Base-by-base conservation (phyloP, 2,329 filamentous ascomycete species). In the Cercospora sojina region DNA sequence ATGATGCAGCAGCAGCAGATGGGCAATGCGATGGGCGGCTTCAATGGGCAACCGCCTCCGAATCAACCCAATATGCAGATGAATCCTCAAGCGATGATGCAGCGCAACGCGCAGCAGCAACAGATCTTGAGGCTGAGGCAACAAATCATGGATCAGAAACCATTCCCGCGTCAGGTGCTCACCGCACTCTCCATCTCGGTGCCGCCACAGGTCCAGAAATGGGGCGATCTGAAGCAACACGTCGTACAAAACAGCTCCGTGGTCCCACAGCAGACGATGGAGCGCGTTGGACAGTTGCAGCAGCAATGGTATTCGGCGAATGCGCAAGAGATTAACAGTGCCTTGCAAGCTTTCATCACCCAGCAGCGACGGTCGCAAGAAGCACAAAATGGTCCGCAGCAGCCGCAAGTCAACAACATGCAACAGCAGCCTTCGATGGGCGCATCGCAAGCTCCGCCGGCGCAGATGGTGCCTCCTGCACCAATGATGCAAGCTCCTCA, bases 171-270 rank as follows among this genome's bases (percentile, higher is more conserved):
- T 56, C 51, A 64, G 25, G 43, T 66, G 35, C 61, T 68, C 29
- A 62, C 51, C 13, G 53, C 65, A 47, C 57, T 69, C 4, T 63
- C 62, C 31, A 69, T 70, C 41, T 66, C 68, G 9, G 71, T 86
- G 9, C 85, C 86, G 5, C 81, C 81, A 29, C 76, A 83, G 12
- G 78, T 87, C 25, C 83, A 81, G 70, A 83, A 81, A 2, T 88
- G 86, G 86, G 82, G 81, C 8, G 83, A 86, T 64, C 77, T 88
- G 6, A 88, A 87, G 74, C 77, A 83, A 61, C 85, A 84, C 79
- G 82, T 82, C 16, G 72, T 74, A 29, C 77, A 81, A 51, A 86
- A 86, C 64, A 77, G 78, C 16, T 77, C 78, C 57, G 76, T 78
- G 5, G 69, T 83, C 57, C 80, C 79, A 18, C 78, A 77, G 9